Evolutionary conservation across 371 early-diverging fungal species (phyloP), one percentile per base, ranked within the genome.

Genomic region (Mortierella sp.): DNA sequence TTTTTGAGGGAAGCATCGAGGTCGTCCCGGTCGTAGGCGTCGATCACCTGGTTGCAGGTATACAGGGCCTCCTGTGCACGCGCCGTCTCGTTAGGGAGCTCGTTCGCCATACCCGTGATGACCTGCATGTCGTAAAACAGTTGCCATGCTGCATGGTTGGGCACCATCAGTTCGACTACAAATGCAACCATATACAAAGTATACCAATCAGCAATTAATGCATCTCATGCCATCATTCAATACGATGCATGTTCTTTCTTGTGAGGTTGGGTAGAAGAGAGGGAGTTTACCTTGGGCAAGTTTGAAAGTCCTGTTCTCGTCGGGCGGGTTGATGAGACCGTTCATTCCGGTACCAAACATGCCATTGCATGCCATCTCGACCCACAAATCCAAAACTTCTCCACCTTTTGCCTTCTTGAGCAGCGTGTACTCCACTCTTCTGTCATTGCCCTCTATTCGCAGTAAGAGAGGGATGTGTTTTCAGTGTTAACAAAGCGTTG

Each of bases 331-430:
- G 55, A 94, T 92, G 45, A 85, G 73, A 5, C 45, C 81, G 50
- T 89, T 87, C 8, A 79, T 79, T 22, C 94, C 96, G 47, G 91
- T 90, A 43, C 99, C 98, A 89, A 96, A 97, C 93, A 98, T 90
- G 45, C 95, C 95, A 85, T 99, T 99, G 80, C 97, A 96, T 1
- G 97, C 97, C 41, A 95, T 92, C 75, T 98, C 99, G 64, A 98
- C 86, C 76, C 93, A 97, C 67, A 97, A 91, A 10, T 91, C 86
- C 61, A 91, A 88, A 22, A 79, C 81, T 65, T 95, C 93, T 0
- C 92, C 94, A 14, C 89, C 89, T 14, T 77, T 84, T 10, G 94
- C 95, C 37, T 88, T 86, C 9, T 88, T 77, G 1, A 94, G 89
- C 22, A 98, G 73, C 22, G 90, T 76, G 85, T 90, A 96, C 55